Evolutionary conservation across 371 early-diverging fungal species (phyloP), one percentile per base, ranked within the genome.

Genomic region (Blastocladiella emersonii): DNA sequence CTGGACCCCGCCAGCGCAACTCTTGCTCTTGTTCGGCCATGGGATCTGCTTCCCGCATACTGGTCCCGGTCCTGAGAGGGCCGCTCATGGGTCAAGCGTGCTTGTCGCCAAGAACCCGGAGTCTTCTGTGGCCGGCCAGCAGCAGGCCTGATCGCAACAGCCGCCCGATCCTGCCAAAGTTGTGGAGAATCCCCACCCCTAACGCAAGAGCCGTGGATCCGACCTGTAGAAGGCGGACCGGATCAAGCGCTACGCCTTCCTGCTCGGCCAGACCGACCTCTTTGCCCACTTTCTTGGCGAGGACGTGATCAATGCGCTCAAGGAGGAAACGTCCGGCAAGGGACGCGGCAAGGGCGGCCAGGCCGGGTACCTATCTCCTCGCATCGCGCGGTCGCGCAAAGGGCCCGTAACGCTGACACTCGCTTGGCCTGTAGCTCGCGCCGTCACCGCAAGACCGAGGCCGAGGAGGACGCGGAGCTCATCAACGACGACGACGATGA

Each of bases 391-490:
- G 21, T 19, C n/a, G 21, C 49, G 21, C 21, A n/a, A 21, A n/a
- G 49, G 21, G 49, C 21, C n/a, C 21, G 49, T 48, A n/a, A n/a
- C n/a, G 21, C n/a, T 48, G 21, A 21, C 19, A 21, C n/a, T n/a
- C 49, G 21, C n/a, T n/a, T n/a, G n/a, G n/a, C n/a, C n/a, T n/a
- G n/a, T 63, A 80, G 84, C 59, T 82, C 84, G 30, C 82, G 87
- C 48, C 84, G 92, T 30, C 88, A 87, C 71, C 80, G 97, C 64
- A 89, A 92, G 78, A 91, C 95, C 0, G 97, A 95, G 71, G 92
- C 92, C 74, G 94, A 95, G 68, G 97, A 96, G 70, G 97, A 96
- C 68, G 92, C 87, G 41, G 95, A 89, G 70, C 64, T 94, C 60
- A 77, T 90, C 56, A 83, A 87, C 34, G 92, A 76, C 1, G 85